phyloP scores from a whole-genome alignment of 345 rosid genomes.

The Toxicodendron radicans region DNA sequence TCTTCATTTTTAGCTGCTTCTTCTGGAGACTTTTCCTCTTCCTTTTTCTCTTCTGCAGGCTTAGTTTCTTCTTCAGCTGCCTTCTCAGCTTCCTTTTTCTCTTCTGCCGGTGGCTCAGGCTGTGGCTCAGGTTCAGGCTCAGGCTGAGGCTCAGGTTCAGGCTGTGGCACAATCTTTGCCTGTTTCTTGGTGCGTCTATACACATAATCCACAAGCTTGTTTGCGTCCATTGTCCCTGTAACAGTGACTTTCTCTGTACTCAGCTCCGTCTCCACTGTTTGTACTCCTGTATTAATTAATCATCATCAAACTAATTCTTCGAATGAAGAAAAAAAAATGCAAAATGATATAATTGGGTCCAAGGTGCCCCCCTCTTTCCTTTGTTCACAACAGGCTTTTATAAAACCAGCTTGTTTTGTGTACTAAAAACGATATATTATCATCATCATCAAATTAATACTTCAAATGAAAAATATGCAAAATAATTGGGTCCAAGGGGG shows the following conservation, averaged over 20 bases:
- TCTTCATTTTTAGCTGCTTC: constrained; percentile 21
- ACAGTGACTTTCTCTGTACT: constrained; percentile 72
- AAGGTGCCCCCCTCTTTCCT: too few species aligned
- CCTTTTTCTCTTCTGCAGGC: constrained; percentile 12
- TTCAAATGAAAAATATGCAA: too few species aligned
- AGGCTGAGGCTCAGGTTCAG: constrained; percentile 56
- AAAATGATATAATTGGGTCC: too few species aligned
- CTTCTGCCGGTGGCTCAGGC: constrained; percentile 39
- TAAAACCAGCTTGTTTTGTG: too few species aligned
- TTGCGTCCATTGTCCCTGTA: constrained; percentile 86
- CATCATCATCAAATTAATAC: too few species aligned
- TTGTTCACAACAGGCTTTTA: too few species aligned
- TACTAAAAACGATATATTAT: too few species aligned
- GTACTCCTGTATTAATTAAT: constrained; percentile 54
- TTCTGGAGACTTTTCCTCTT: constrained; percentile 13
- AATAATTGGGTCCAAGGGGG: too few species aligned
- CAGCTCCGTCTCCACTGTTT: constrained; percentile 68
- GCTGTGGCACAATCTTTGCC: constrained; percentile 76
- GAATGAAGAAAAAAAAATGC: too few species aligned
- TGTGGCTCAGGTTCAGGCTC: constrained; percentile 53
- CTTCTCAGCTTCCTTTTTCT: constrained; percentile 9
- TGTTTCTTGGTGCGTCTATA: constrained; percentile 80
- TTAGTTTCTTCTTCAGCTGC: not conserved
- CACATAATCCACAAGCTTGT: constrained; percentile 78
- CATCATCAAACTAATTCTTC: too few species aligned